These are phyloP conservation scores for Pholiota conissans DNA, from an alignment of 768 basidiomycete species.

Conservation along the genomic window DNA sequence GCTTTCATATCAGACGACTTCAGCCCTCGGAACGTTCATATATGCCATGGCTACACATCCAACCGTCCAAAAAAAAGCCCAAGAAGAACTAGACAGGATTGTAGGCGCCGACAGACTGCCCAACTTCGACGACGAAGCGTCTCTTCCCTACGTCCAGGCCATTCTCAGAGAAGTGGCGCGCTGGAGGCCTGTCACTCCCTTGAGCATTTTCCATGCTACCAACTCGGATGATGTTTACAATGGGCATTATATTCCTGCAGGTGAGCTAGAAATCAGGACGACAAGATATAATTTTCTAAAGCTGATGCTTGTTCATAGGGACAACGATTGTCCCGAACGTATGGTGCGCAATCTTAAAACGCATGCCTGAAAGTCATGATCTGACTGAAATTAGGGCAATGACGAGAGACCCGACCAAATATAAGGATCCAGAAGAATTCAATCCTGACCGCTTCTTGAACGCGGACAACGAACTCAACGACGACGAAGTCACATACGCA, in stretches of 20 bases:
- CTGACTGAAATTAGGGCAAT: slow-evolving; percentile 17
- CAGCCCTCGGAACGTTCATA: slow-evolving; percentile 21
- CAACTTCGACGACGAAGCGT: slow-evolving; percentile 21
- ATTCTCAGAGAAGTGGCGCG: slow-evolving; percentile 22
- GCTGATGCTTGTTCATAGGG: slow-evolving; percentile 7
- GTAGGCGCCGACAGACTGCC: slow-evolving; percentile 31
- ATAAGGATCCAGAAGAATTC: slow-evolving; percentile 25
- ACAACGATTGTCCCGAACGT: slow-evolving; percentile 18
- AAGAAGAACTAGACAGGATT: slow-evolving; percentile 31
- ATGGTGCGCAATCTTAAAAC: slow-evolving; percentile 8
- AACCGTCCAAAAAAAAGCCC: slow-evolving; percentile 31
- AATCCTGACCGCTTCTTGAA: slow-evolving; percentile 29
- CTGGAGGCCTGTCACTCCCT: slow-evolving; percentile 13
- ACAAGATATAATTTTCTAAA: neutral
- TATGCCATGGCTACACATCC: slow-evolving; percentile 29
- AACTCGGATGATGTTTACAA: slow-evolving; percentile 28
- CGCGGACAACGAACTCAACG: slow-evolving; percentile 1
- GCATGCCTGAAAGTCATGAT: neutral
- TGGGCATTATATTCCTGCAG: slow-evolving; percentile 27
- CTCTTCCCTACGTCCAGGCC: slow-evolving; percentile 29
- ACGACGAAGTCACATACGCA: slow-evolving; percentile 8
- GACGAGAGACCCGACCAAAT: slow-evolving; percentile 24
- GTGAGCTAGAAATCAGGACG: too few relatives aligned
- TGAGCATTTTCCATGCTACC: slow-evolving; percentile 22
- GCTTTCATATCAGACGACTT: slow-evolving; percentile 6